Conservation (phyloP, 2,329 filamentous ascomycete species). For the Scedosporium boydii region DNA sequence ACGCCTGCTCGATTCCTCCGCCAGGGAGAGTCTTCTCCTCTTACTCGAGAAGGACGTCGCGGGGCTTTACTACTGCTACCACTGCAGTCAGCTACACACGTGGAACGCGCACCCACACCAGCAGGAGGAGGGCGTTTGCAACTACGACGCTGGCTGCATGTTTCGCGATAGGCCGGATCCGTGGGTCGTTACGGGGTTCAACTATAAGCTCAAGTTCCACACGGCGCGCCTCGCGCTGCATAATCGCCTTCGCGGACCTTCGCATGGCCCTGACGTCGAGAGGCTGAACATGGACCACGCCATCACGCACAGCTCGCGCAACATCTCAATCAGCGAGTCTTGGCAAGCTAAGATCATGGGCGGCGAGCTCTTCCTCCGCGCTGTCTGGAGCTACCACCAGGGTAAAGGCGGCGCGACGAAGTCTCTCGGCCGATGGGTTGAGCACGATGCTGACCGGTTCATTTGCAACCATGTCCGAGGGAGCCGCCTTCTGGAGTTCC, state of each 20-base stretch:
- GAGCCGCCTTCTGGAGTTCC: not conserved
- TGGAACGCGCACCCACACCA: not conserved
- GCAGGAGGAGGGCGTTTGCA: not conserved
- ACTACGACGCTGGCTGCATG: not conserved
- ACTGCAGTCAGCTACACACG: constrained; percentile 4
- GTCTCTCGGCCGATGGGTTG: not conserved
- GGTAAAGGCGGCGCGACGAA: not conserved
- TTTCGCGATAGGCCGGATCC: not conserved
- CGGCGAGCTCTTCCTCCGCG: constrained; percentile 7
- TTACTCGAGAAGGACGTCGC: constrained; percentile 7
- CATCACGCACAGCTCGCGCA: not conserved
- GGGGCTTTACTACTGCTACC: not conserved
- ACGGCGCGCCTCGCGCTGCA: constrained; percentile 6
- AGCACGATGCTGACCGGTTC: not conserved
- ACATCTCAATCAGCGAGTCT: not conserved
- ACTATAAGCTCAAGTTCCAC: constrained; percentile 1
- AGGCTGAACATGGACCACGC: not conserved
- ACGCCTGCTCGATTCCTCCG: not conserved
- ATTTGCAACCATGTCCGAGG: constrained; percentile 1
- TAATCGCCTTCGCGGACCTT: constrained; percentile 2
- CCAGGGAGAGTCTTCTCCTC: constrained; percentile 1
- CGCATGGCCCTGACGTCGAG: not conserved
- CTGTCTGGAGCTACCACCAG: not conserved
- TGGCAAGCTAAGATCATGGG: constrained; percentile 8
- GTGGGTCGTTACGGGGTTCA: not conserved